phyloP scores from a whole-genome alignment of 140 eudicot genomes.

The Bidens hawaiensis region DNA sequence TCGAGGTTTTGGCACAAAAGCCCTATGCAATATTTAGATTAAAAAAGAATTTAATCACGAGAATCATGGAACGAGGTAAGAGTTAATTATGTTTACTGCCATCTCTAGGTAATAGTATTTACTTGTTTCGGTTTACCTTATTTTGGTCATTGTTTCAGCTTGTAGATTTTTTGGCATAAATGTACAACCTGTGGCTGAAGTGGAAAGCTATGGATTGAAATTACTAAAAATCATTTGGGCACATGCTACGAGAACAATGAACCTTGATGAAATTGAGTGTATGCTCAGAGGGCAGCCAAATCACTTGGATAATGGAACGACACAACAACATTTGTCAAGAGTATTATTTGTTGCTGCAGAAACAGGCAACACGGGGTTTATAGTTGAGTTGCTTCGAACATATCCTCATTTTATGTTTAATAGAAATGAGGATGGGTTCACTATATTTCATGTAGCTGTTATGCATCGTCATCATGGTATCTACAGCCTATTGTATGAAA shows the following conservation, averaged over 20 bases:
- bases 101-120: background rate
- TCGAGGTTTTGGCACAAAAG: slow-evolving; percentile 35
- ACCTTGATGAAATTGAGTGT: background rate
- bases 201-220: background rate
- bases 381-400: slow-evolving; percentile 13
- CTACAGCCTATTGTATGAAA: slow-evolving; percentile 31
- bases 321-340: too few species aligned
- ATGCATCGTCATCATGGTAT: slow-evolving; percentile 40
- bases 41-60: background rate
- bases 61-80: slow-evolving; percentile 2
- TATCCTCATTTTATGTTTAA: slow-evolving; percentile 32
- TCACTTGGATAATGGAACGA: too few species aligned
- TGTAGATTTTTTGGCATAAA: background rate
- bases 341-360: too few species aligned
- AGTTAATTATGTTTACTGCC: background rate
- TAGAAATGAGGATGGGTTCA: too few species aligned
- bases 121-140: too few species aligned
- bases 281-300: background rate
- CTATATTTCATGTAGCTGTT: too few species aligned
- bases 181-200: background rate
- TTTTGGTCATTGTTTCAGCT: background rate
- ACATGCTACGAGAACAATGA: background rate
- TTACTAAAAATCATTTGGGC: background rate
- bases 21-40: background rate
- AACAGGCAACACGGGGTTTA: slow-evolving; percentile 16